Conservation (phyloP, 2,329 filamentous ascomycete species). For the Penicillium sumatraense region DNA sequence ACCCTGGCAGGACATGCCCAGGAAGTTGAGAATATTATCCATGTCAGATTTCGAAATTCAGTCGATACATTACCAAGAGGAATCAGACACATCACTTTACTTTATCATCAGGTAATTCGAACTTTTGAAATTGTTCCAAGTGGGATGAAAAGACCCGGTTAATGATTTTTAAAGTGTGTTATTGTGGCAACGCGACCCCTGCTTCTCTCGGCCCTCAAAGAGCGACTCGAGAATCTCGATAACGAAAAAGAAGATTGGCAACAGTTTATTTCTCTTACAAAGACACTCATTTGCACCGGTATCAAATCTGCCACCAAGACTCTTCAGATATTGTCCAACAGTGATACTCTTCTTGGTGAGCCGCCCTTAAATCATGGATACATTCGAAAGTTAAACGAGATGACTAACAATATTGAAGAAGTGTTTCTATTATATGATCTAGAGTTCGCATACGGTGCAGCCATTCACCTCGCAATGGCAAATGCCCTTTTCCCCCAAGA, state of each 20-base stretch:
- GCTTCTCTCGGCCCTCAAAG: constrained; percentile 45
- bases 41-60: constrained; percentile 39
- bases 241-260: constrained; percentile 37
- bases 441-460: constrained; percentile 43
- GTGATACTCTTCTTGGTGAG: constrained; percentile 44
- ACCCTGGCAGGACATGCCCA: constrained; percentile 44
- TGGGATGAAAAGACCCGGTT: not conserved
- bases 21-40: constrained; percentile 46
- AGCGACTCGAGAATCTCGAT: constrained; percentile 37
- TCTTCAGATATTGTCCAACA: constrained; percentile 42
- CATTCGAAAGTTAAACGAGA: not conserved
- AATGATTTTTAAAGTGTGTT: constrained; percentile 37
- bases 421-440: constrained; percentile 46
- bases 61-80: constrained; percentile 42
- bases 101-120: constrained; percentile 47
- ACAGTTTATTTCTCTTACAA: constrained; percentile 39
- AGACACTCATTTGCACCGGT: constrained; percentile 43
- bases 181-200: constrained; percentile 48
- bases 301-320: constrained; percentile 50
- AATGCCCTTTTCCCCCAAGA: constrained; percentile 41
- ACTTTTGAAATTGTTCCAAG: not conserved
- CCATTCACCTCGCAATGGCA: constrained; percentile 44
- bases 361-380: not conserved
- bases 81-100: constrained; percentile 43
- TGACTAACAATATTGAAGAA: constrained; percentile 30